Percentiles rank a stretch among this genome's conserved stretches.
Conservation (phyloP, 1,284 basidiomycete genomes). For the Amylostereum areolatum region DNA sequence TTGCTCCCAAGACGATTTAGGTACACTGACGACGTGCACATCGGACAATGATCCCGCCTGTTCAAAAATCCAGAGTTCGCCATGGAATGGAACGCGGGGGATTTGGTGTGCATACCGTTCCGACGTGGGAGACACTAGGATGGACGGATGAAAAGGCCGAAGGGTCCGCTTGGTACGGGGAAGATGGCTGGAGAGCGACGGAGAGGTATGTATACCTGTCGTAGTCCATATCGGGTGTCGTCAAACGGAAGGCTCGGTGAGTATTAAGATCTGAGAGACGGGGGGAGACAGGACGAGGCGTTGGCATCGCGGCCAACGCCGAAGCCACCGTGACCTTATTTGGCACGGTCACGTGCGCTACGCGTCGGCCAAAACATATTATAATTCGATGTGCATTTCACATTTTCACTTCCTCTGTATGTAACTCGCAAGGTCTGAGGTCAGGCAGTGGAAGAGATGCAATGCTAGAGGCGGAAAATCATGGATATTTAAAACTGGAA, state of each 20-base stretch:
- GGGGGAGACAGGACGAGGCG: background rate
- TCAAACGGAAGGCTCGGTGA: background rate
- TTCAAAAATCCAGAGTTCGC: background rate
- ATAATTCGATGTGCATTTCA: too few species aligned
- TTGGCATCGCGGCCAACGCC: too few species aligned
- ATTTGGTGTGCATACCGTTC: conserved; percentile 5
- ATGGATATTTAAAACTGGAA: too few species aligned
- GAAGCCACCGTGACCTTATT: too few species aligned
- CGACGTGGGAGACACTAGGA: conserved; percentile 9
- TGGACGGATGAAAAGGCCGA: conserved; percentile 15
- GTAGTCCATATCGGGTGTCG: conserved; percentile 12
- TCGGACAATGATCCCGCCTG: conserved; percentile 22
- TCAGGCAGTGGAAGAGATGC: too few species aligned
- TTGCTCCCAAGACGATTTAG: conserved; percentile 20
- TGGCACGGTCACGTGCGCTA: too few species aligned
- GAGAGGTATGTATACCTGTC: conserved; percentile 20
- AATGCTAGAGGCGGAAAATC: too few species aligned
- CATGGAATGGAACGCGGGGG: background rate
- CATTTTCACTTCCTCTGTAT: too few species aligned
- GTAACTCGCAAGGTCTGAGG: too few species aligned
- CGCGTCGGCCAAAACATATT: too few species aligned
- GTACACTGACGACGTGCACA: conserved; percentile 25
- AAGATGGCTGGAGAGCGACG: conserved; percentile 19
- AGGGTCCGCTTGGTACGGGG: conserved; percentile 18
- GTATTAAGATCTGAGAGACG: background rate